Evolutionary conservation across 164 flowering plant genomes (phyloP).

Genomic region (Tetracentron sinense): DNA sequence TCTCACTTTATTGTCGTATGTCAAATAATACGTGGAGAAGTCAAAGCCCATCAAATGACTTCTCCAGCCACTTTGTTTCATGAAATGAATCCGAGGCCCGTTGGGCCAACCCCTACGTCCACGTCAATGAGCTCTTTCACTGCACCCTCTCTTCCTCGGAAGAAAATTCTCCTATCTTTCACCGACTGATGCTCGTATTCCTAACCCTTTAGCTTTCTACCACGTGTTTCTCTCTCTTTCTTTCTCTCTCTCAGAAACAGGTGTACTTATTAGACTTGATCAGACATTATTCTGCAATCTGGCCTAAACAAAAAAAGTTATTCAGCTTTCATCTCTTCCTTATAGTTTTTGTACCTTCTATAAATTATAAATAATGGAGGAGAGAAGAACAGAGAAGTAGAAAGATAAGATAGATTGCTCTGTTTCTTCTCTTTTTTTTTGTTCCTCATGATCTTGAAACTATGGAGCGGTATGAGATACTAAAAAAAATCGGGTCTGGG

Average conservation of each 20-base stretch:
- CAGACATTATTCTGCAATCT: background rate
- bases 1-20: too few relatives aligned
- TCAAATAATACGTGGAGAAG: too few relatives aligned
- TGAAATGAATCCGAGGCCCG: too few relatives aligned
- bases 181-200: background rate
- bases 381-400: background rate
- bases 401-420: background rate
- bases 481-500: conserved; percentile 70
- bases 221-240: background rate
- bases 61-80: too few relatives aligned
- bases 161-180: too few relatives aligned
- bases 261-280: too few relatives aligned
- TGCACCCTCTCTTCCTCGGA: background rate
- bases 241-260: too few relatives aligned
- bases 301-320: background rate
- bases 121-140: too few relatives aligned
- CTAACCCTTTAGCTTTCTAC: background rate
- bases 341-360: too few relatives aligned
- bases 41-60: too few relatives aligned
- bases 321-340: background rate
- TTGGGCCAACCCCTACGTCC: too few relatives aligned
- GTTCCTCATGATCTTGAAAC: background rate
- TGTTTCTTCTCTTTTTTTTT: background rate
- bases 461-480: conserved; percentile 63
- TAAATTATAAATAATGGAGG: too few relatives aligned